Conservation (phyloP, 805 yeast species). For the Yarrowia sp. region DNA sequence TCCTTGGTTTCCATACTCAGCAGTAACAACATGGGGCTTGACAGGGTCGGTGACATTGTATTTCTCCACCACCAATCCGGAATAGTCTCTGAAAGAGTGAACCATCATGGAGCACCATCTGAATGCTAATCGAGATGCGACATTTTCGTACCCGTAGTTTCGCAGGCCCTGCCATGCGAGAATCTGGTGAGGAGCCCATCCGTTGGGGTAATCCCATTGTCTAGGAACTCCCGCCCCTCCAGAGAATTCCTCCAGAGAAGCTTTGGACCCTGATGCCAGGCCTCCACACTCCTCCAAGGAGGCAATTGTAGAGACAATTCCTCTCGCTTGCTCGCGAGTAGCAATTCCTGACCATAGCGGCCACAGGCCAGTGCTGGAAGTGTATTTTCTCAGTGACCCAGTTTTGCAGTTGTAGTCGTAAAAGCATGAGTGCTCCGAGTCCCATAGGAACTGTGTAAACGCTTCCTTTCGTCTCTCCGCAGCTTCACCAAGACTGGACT, state of each 20-base stretch:
- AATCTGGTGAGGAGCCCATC: conserved; percentile 99
- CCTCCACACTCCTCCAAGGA: conserved; percentile 87
- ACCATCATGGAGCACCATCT: conserved; percentile 93
- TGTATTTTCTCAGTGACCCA: conserved; percentile 66
- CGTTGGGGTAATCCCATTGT: conserved; percentile 98
- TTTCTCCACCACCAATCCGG: conserved; percentile 95
- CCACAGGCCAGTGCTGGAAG: conserved; percentile 91
- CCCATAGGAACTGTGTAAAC: conserved; percentile 81
- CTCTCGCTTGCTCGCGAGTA: conserved; percentile 69
- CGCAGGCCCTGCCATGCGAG: conserved; percentile 87
- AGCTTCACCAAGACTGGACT: conserved; percentile 66
- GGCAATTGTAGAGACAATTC: conserved; percentile 15
- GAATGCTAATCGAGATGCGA: conserved; percentile 74
- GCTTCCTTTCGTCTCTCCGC: conserved; percentile 62
- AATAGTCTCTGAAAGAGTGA: conserved; percentile 86
- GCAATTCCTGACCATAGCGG: conserved; percentile 86
- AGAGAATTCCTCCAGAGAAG: conserved; percentile 74
- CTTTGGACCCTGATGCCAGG: conserved; percentile 78
- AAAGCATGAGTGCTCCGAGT: conserved; percentile 74
- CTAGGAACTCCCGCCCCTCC: conserved; percentile 74
- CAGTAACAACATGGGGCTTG: conserved; percentile 90
- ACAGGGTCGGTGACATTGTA: conserved; percentile 85
- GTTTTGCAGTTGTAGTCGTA: conserved; percentile 80
- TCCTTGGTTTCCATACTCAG: conserved; percentile 98
- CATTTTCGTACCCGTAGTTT: conserved; percentile 70